Base-by-base conservation (phyloP, 805 yeast species). In the Candida ovalis region DNA sequence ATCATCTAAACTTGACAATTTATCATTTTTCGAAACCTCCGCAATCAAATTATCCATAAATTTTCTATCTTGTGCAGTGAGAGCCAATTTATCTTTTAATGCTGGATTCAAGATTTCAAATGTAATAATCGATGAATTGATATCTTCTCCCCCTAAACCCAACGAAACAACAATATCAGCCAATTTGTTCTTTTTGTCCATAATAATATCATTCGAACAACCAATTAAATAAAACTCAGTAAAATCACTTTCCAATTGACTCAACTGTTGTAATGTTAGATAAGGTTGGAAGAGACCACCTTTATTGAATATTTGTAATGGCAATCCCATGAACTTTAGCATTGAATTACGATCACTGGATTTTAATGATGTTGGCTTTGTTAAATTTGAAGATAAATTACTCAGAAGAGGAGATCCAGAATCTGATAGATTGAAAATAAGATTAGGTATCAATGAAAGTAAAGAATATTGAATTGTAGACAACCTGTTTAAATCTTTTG, bases 241-340 rank as follows among this genome's bases (percentile, higher is more conserved):
- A 44, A 75, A 77, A 1, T 72, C 69, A 19, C 77, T 74, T 28
- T 71, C 73, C 45, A 94, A 71, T 56, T 86, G 90, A 45, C 86
- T 86, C 47, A 92, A 70, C 61, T 92, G 98, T 64, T 92, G 99
- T 47, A 94, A 70, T 0, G 98, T 96, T n/a, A 91, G 75, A 67
- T 92, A 94, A 1, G 99, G 98, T 56, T 86, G 84, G 74, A 95
- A 91, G 50, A 92, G 75, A 1, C 95, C 90, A 40, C 95, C 95
- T 55, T 80, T 78, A 43, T 89, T 89, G 67, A 94, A 94, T 1
- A 90, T 66, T 57, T 86, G 91, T 43, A 94, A 70, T 0, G 99
- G 99, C 28, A 94, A 72, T 0, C 98, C 99, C 60, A 89, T 77
- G 62, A 88, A 94, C 30, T 78, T 70, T 36, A 92, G 69, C 62